Percentiles rank a stretch among this genome's conserved stretches.
These are phyloP conservation scores for Zygosaccharomyces gambellarensis DNA, from an alignment of 805 yeast species.

Conservation along the genomic window DNA sequence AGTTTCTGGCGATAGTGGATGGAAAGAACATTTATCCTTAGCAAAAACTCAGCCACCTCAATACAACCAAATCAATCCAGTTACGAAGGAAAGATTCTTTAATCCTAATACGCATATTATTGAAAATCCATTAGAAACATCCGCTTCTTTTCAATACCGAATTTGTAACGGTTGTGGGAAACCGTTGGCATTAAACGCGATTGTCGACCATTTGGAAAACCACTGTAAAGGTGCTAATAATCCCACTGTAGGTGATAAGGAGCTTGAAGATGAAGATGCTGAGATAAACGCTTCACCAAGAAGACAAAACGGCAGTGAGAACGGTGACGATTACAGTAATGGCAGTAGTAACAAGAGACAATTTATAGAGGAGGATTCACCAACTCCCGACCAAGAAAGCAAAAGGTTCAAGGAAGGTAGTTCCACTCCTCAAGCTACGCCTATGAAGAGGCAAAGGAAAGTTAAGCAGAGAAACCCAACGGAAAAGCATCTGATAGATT, in stretches of 20 bases:
- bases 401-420: slow-evolving; percentile 13
- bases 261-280: slow-evolving; percentile 9
- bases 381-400: slow-evolving; percentile 19
- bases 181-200: slow-evolving; percentile 26
- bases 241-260: slow-evolving; percentile 9
- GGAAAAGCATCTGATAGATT: slow-evolving; percentile 73
- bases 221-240: slow-evolving; percentile 21
- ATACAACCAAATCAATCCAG: slow-evolving; percentile 14
- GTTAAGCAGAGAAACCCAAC: slow-evolving; percentile 53
- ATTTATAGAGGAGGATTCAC: slow-evolving; percentile 17
- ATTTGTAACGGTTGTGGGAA: slow-evolving; percentile 33
- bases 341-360: slow-evolving; percentile 19
- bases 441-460: slow-evolving; percentile 35
- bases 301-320: slow-evolving; percentile 6
- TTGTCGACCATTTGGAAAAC: slow-evolving; percentile 30
- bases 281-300: slow-evolving; percentile 14
- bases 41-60: slow-evolving; percentile 18
- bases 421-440: slow-evolving; percentile 13
- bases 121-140: slow-evolving; percentile 19
- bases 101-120: slow-evolving; percentile 23
- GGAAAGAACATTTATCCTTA: slow-evolving; percentile 23
- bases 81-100: slow-evolving; percentile 18
- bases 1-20: slow-evolving; percentile 12
- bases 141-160: slow-evolving; percentile 21
- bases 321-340: not conserved